Evolutionary conservation across 1,284 basidiomycete species (phyloP).

Genomic region (Fomitopsis pinicola): DNA sequence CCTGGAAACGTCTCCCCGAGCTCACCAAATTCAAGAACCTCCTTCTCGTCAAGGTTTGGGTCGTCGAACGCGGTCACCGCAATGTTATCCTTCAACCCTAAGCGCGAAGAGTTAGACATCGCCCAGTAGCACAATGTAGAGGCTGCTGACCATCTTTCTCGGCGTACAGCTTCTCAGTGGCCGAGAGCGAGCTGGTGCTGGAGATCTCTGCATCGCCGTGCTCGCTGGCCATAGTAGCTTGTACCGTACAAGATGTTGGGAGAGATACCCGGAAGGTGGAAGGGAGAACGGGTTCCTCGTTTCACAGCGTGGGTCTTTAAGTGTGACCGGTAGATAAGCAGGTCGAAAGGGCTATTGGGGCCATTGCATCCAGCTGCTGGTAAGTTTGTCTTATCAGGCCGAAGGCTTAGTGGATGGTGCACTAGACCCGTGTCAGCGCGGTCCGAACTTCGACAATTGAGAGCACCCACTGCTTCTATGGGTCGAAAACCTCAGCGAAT

Average conservation of each 20-base stretch:
- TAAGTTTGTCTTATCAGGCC: background rate
- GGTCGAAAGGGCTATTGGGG: background rate
- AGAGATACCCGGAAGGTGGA: slow-evolving; percentile 10
- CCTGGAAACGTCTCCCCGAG: background rate
- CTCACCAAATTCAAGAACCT: slow-evolving; percentile 25
- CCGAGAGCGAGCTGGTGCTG: slow-evolving; percentile 24
- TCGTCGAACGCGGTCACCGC: slow-evolving; percentile 49
- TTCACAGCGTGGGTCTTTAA: background rate
- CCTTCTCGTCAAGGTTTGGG: slow-evolving; percentile 35
- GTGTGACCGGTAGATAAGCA: background rate
- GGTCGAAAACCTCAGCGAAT: no score
- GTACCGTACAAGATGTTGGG: background rate
- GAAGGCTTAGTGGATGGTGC: background rate
- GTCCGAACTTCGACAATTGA: background rate
- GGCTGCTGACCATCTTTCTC: slow-evolving; percentile 17
- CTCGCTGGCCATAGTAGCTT: slow-evolving; percentile 17
- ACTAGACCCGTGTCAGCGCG: background rate
- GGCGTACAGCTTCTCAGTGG: slow-evolving; percentile 57
- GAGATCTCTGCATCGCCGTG: slow-evolving; percentile 11
- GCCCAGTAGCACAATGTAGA: background rate
- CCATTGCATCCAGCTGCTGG: background rate
- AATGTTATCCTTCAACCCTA: slow-evolving; percentile 13
- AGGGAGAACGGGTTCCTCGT: slow-evolving; percentile 2
- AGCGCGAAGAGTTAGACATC: background rate
- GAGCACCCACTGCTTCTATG: background rate